Percentiles rank a stretch among this genome's conserved stretches.
phyloP scores from a whole-genome alignment of 768 basidiomycete genomes.

The Heimioporus sp. region DNA sequence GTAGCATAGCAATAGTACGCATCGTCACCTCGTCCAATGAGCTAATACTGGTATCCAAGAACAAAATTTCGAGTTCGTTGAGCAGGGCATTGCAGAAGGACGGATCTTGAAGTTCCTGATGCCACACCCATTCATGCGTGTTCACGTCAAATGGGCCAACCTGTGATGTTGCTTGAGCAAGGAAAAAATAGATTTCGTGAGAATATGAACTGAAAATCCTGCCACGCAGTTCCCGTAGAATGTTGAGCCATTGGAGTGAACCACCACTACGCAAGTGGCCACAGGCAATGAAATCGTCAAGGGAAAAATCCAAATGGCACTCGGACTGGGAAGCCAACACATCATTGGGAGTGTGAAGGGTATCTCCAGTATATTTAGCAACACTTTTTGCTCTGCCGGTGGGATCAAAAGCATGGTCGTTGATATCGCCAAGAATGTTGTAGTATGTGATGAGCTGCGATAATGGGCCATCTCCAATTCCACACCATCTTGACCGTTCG shows the following conservation, averaged over 20 bases:
- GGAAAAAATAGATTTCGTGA: conserved; percentile 38
- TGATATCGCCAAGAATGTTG: conserved; percentile 18
- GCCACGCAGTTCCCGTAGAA: conserved; percentile 37
- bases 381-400: too few relatives aligned
- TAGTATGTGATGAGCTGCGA: conserved; percentile 27
- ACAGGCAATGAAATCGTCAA: conserved; percentile 44
- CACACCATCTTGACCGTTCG: neutral
- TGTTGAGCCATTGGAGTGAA: conserved; percentile 47
- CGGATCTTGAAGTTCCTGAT: conserved; percentile 30
- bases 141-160: conserved; percentile 26
- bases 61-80: conserved; percentile 28
- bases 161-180: conserved; percentile 42
- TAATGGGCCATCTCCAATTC: conserved; percentile 23
- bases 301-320: conserved; percentile 36
- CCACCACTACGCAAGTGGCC: conserved; percentile 40
- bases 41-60: conserved; percentile 33
- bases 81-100: conserved; percentile 35
- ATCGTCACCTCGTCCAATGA: conserved; percentile 35
- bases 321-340: conserved; percentile 38
- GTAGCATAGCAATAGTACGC: conserved; percentile 30
- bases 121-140: conserved; percentile 31
- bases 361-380: conserved; percentile 26
- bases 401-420: too few relatives aligned
- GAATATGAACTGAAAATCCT: conserved; percentile 34
- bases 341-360: conserved; percentile 38